Evolutionary conservation across 2,329 filamentous ascomycete species (phyloP).

Genomic region (Fusarium chlamydosporum): DNA sequence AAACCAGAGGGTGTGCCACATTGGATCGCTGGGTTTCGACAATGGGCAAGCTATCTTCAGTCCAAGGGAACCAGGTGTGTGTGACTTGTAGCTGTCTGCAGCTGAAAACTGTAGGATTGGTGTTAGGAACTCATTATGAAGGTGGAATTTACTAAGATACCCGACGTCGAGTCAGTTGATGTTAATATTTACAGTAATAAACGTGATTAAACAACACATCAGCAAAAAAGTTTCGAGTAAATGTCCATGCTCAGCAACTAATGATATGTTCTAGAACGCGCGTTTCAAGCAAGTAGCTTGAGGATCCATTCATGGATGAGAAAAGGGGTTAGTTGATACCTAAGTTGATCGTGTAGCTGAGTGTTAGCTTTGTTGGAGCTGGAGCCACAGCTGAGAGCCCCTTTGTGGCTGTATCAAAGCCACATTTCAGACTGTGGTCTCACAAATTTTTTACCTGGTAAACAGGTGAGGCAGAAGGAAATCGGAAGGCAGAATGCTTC

Average conservation of each 20-base stretch:
- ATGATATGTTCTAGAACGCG: conserved; percentile 30
- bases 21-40: conserved; percentile 44
- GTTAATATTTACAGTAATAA: neutral
- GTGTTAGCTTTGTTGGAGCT: conserved; percentile 40
- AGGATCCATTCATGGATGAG: conserved; percentile 17
- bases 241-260: neutral
- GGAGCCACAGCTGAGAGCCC: conserved; percentile 24
- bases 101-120: conserved; percentile 6
- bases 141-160: conserved; percentile 33
- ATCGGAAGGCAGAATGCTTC: neutral
- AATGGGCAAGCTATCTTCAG: conserved; percentile 41
- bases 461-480: neutral
- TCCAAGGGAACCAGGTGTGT: conserved; percentile 17
- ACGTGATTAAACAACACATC: neutral
- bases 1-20: conserved; percentile 42
- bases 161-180: conserved; percentile 22
- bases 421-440: neutral
- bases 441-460: too few relatives aligned
- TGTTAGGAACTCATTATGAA: conserved; percentile 10
- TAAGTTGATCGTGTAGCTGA: conserved; percentile 14
- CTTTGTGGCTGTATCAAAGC: conserved; percentile 26
- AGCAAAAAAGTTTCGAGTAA: conserved; percentile 11
- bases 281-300: conserved; percentile 34
- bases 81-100: conserved; percentile 16
- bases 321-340: conserved; percentile 37